Percentiles rank a stretch among this genome's conserved stretches.
Conservation (phyloP, 2,329 filamentous ascomycete genomes). For the Talaromyces sp. region DNA sequence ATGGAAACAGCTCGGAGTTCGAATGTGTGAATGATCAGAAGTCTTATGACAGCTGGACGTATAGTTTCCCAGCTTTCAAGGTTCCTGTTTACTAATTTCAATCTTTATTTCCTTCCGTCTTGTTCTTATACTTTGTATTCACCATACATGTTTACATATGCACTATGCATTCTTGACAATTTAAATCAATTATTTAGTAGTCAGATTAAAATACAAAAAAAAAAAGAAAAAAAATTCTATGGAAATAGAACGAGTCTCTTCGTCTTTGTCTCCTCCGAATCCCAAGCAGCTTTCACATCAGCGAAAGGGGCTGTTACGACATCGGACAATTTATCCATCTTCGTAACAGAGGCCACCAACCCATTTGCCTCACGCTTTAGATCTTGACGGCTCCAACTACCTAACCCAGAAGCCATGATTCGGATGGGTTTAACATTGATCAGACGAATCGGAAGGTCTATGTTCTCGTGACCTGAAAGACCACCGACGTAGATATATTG, state of each 20-base stretch:
- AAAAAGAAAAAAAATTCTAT: too few species aligned
- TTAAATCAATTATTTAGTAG: too few species aligned
- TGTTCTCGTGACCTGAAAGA: background rate
- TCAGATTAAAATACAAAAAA: too few species aligned
- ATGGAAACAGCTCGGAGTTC: background rate
- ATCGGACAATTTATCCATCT: background rate
- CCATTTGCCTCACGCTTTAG: background rate
- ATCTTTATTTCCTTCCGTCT: background rate
- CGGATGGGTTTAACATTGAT: background rate
- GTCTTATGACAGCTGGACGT: background rate
- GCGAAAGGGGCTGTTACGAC: background rate
- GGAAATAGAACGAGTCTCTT: background rate
- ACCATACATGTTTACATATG: too few species aligned
- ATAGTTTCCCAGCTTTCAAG: background rate
- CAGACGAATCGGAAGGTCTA: background rate
- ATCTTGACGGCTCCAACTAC: background rate
- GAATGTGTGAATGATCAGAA: background rate
- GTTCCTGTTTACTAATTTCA: background rate
- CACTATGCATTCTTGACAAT: too few species aligned
- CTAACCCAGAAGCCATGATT: background rate
- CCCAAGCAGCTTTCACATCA: background rate
- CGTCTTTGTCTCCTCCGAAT: background rate
- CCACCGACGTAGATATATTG: background rate
- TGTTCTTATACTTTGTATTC: background rate
- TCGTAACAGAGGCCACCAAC: background rate